phyloP scores from a whole-genome alignment of 768 basidiomycete genomes.

The Trametopsis cervina region DNA sequence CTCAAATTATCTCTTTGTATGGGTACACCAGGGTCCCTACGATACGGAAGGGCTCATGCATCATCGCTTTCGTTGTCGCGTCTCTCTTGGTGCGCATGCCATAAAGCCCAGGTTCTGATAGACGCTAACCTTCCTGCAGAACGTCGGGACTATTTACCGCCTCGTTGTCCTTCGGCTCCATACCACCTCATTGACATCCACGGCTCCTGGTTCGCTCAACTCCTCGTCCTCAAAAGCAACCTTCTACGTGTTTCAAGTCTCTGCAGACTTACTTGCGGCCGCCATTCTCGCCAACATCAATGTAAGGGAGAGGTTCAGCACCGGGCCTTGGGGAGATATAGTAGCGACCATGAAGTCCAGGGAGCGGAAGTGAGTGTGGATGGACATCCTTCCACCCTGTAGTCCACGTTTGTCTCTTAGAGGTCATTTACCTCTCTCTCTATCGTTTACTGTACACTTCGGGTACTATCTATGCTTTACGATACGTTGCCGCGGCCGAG shows the following conservation, averaged over 20 bases:
- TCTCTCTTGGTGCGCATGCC: slow-evolving; percentile 7
- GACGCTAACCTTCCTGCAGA: neutral
- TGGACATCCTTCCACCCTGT: no score
- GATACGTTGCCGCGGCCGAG: no score
- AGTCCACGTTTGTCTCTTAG: no score
- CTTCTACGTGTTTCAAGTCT: slow-evolving; percentile 16
- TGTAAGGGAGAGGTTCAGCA: neutral
- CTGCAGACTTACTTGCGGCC: slow-evolving; percentile 5
- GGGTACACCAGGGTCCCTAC: neutral
- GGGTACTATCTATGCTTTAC: no score
- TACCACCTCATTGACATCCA: slow-evolving; percentile 2
- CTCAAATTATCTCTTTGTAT: neutral
- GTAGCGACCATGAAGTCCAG: no score
- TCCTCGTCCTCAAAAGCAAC: slow-evolving; percentile 6
- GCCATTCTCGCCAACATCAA: slow-evolving; percentile 1
- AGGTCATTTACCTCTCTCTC: no score
- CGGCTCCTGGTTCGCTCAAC: slow-evolving; percentile 10
- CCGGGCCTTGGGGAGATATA: slow-evolving; percentile 7
- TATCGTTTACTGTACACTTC: no score
- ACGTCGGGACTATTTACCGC: slow-evolving; percentile 3
- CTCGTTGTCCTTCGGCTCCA: neutral
- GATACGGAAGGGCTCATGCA: neutral
- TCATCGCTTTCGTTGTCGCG: slow-evolving; percentile 1
- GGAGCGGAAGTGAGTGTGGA: no score
- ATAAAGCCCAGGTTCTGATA: no score